These are phyloP conservation scores for Rosa persica DNA, from an alignment of 306 rosid species.

Conservation along the genomic window DNA sequence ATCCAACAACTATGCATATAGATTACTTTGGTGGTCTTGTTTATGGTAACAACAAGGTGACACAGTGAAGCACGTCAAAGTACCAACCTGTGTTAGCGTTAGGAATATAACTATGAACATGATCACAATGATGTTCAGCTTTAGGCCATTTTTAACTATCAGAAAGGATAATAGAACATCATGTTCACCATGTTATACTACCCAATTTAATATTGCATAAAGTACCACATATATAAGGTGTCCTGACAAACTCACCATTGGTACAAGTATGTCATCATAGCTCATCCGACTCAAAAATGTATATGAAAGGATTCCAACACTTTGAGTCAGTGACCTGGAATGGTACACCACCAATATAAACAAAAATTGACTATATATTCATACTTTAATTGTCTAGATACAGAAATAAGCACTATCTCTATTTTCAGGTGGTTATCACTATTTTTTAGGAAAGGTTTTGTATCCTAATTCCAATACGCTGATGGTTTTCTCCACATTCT, in stretches of 20 bases:
- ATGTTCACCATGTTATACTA: background rate
- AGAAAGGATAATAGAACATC: background rate
- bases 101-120: background rate
- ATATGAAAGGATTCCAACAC: constrained; percentile 89
- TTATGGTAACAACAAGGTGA: no score
- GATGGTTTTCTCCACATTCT: background rate
- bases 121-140: background rate
- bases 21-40: no score
- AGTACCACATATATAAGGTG: background rate
- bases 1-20: no score
- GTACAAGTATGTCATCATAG: constrained; percentile 74
- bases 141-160: background rate
- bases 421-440: no score
- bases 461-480: background rate
- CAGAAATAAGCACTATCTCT: background rate
- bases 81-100: background rate
- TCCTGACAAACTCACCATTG: constrained; percentile 61
- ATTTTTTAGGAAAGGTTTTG: background rate
- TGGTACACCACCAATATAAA: background rate
- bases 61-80: no score
- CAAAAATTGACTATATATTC: background rate
- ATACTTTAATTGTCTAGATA: background rate
- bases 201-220: background rate
- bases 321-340: constrained; percentile 71
- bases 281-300: constrained; percentile 60